phyloP scores from a whole-genome alignment of 208 protist genomes.

The Leishmania turanica region DNA sequence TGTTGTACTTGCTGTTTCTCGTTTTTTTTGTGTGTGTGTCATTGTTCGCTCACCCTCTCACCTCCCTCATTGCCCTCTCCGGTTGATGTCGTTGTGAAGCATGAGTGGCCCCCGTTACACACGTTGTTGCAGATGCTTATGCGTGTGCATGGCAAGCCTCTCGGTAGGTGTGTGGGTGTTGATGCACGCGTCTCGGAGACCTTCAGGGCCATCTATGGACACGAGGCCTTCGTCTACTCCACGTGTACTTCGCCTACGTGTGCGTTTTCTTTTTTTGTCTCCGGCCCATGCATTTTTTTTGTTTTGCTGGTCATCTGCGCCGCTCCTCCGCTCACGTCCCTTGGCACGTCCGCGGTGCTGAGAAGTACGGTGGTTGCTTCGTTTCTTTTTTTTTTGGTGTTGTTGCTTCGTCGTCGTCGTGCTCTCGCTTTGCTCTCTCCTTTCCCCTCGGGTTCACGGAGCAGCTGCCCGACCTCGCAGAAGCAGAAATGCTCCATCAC shows the following conservation, averaged over 20 bases:
- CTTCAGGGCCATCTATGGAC: not conserved
- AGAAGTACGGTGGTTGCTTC: not conserved
- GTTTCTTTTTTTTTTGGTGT: no score
- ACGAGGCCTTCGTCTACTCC: not conserved
- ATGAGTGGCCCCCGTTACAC: not conserved
- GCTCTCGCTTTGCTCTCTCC: not conserved
- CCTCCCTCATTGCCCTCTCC: not conserved
- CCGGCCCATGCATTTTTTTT: not conserved
- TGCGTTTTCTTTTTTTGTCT: not conserved
- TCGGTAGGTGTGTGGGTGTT: not conserved
- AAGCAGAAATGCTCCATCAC: not conserved
- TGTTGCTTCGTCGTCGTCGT: not conserved
- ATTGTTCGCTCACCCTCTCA: not conserved
- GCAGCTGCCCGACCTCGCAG: no score
- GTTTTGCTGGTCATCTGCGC: not conserved
- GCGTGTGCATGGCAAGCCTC: not conserved
- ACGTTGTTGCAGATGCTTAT: not conserved
- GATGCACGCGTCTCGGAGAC: not conserved
- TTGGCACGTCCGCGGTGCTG: not conserved
- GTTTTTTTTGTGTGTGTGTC: not conserved
- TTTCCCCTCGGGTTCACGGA: not conserved
- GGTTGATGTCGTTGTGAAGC: not conserved
- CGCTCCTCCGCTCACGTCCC: not conserved
- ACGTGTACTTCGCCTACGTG: not conserved
- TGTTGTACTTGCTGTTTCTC: not conserved